A percentile compares a stretch with the other conserved stretches of the same genome.
These are phyloP conservation scores for Acer yangbiense DNA, from an alignment of 345 rosid genomes.

Conservation along the genomic window DNA sequence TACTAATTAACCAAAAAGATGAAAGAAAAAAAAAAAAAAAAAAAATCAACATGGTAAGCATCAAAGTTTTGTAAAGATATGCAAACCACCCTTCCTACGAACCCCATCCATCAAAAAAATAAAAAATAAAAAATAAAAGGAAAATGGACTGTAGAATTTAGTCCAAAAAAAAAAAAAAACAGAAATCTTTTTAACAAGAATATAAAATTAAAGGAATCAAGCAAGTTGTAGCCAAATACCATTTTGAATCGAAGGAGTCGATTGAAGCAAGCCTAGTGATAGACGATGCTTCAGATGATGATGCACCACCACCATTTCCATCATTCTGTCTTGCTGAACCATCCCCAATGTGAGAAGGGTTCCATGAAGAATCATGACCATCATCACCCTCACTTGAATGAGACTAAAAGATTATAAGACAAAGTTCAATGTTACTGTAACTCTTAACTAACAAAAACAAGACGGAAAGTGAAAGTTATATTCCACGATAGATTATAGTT, in stretches of 20 bases:
- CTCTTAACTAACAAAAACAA: constrained; percentile 4
- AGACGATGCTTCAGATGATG: constrained; percentile 64
- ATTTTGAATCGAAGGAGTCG: constrained; percentile 97
- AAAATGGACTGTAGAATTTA: background rate
- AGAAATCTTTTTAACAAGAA: background rate
- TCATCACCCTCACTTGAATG: constrained; percentile 66
- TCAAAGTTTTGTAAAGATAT: background rate
- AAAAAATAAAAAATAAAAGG: background rate
- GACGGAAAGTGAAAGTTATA: constrained; percentile 11
- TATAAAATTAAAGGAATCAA: background rate
- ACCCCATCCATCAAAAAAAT: background rate
- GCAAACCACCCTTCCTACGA: background rate
- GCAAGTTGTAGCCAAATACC: constrained; percentile 51
- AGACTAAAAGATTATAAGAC: constrained; percentile 35
- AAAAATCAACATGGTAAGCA: background rate
- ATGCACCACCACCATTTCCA: constrained; percentile 48
- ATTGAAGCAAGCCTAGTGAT: constrained; percentile 94
- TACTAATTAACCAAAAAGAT: background rate
- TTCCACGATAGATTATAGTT: background rate
- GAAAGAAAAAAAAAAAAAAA: background rate
- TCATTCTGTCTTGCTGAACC: constrained; percentile 50
- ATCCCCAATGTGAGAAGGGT: constrained; percentile 74
- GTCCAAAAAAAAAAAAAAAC: constrained; percentile 8
- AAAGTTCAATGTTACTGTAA: constrained; percentile 3
- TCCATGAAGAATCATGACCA: constrained; percentile 65